phyloP scores from a whole-genome alignment of 306 rosid species.

The Trichosanthes truncata region DNA sequence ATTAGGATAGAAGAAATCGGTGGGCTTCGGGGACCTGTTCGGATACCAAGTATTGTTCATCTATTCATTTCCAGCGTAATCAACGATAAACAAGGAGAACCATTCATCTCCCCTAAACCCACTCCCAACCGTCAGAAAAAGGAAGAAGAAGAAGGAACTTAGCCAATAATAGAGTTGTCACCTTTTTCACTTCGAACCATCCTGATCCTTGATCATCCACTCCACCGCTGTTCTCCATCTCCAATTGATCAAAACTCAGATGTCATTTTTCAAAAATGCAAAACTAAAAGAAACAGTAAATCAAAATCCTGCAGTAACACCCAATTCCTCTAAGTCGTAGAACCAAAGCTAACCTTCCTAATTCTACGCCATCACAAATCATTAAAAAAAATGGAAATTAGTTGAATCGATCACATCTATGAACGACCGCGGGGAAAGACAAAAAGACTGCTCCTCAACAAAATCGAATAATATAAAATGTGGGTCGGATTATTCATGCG shows the following conservation, averaged over 20 bases:
- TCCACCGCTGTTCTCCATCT: conserved; percentile 58
- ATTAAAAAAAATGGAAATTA: background rate
- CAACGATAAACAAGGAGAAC: background rate
- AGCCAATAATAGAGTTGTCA: conserved; percentile 6
- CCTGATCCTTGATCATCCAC: conserved; percentile 89
- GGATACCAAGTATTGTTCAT: conserved; percentile 3
- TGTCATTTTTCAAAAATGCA: conserved; percentile 3
- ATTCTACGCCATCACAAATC: background rate
- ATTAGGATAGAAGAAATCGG: background rate
- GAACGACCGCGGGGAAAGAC: background rate
- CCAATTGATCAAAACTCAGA: conserved; percentile 28
- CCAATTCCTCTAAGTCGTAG: background rate
- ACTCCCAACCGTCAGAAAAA: background rate
- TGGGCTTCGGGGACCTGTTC: background rate
- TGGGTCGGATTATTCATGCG: background rate
- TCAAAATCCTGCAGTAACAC: background rate
- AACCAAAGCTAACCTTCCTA: background rate
- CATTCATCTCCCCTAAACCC: background rate
- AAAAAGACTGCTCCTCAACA: background rate
- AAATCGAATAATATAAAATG: background rate
- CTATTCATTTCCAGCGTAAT: conserved; percentile 1
- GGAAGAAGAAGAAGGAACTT: background rate
- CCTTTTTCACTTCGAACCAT: conserved; percentile 98
- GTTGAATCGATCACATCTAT: conserved; percentile 6
- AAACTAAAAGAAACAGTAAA: background rate